Evolutionary conservation across 495 filamentous ascomycete genomes (phyloP).

Genomic region (Daldinia bambusicola): DNA sequence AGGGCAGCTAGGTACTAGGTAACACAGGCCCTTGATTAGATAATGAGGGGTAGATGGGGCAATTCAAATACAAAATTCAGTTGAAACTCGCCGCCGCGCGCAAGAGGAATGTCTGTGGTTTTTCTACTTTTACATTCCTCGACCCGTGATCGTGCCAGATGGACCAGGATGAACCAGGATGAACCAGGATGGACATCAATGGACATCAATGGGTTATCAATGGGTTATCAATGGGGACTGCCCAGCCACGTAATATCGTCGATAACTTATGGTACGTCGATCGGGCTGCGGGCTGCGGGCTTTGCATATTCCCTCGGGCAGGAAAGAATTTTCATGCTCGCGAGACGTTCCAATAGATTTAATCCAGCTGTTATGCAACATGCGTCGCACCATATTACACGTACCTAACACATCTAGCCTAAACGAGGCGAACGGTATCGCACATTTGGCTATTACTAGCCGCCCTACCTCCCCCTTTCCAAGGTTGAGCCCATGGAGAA

Average conservation of each 20-base stretch:
- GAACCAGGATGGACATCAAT: too few species aligned
- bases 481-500: conserved; percentile 10
- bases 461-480: conserved; percentile 12
- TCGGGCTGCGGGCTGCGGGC: conserved; percentile 31
- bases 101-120: conserved; percentile 4
- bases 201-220: too few species aligned
- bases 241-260: conserved; percentile 21
- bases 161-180: too few species aligned
- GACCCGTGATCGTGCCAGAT: not conserved
- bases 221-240: too few species aligned
- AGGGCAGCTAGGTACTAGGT: too few species aligned
- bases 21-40: conserved; percentile 12
- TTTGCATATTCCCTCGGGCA: conserved; percentile 16
- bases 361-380: conserved; percentile 23
- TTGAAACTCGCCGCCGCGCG: not conserved
- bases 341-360: conserved; percentile 29
- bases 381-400: conserved; percentile 29
- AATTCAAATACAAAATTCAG: conserved; percentile 6
- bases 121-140: conserved; percentile 13
- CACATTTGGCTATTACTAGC: conserved; percentile 2
- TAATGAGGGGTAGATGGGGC: conserved; percentile 10
- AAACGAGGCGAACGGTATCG: conserved; percentile 18
- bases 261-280: conserved; percentile 18
- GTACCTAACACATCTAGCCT: conserved; percentile 28
- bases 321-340: conserved; percentile 10